These are phyloP conservation scores for Akebia trifoliata DNA, from an alignment of 164 flowering plant species.

Conservation along the genomic window DNA sequence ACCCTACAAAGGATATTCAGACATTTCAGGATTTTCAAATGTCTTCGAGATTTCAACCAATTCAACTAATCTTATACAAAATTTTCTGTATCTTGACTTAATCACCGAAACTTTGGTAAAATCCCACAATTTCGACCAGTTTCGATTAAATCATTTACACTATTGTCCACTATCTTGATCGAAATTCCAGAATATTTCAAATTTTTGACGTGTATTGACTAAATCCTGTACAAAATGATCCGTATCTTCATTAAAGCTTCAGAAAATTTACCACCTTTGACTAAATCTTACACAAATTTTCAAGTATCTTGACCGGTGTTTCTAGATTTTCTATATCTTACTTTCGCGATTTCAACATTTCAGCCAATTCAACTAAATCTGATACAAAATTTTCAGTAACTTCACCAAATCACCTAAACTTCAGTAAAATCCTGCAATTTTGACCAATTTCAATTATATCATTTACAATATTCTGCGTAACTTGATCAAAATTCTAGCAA, in stretches of 20 bases:
- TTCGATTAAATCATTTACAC: neutral
- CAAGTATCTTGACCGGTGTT: neutral
- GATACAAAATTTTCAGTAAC: constrained; percentile 1
- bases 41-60: neutral
- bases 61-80: neutral
- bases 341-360: neutral
- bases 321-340: no score
- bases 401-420: neutral
- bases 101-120: neutral
- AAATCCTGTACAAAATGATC: neutral
- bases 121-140: neutral
- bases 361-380: neutral
- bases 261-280: neutral
- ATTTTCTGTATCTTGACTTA: neutral
- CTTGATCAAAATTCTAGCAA: neutral
- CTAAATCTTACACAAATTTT: neutral
- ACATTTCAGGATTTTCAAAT: neutral
- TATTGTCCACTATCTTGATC: neutral
- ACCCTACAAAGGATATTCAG: neutral
- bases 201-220: no score
- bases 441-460: neutral
- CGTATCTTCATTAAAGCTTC: neutral
- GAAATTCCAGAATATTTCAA: neutral
- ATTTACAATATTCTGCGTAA: neutral
- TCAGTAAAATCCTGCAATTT: neutral